Conservation (phyloP, 2,329 filamentous ascomycete species). For the Pseudocercospora cruenta region DNA sequence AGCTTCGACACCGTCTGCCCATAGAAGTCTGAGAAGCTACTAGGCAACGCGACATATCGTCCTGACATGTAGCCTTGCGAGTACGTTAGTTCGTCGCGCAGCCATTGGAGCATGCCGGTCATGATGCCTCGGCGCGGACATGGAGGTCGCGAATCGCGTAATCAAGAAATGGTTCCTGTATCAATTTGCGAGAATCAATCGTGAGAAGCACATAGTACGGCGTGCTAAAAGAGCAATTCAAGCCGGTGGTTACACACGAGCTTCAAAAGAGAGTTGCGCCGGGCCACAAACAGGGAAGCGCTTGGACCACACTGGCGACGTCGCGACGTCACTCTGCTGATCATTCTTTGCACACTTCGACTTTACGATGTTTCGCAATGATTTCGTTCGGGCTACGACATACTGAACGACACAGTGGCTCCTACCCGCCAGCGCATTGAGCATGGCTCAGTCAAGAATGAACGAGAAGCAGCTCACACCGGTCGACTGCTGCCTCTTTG, state of each 20-base stretch:
- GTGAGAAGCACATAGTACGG: not conserved
- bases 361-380: not conserved
- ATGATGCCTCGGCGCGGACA: constrained; percentile 5
- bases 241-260: not conserved
- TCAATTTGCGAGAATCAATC: not conserved
- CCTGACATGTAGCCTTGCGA: constrained; percentile 39
- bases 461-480: not conserved
- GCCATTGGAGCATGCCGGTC: constrained; percentile 22
- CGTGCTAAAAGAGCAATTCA: not conserved
- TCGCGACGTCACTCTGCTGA: not conserved
- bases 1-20: constrained; percentile 32
- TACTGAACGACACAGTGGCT: not conserved
- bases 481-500: not conserved
- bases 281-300: not conserved
- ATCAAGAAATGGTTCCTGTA: too few species aligned
- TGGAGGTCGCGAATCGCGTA: not conserved
- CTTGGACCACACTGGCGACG: not conserved
- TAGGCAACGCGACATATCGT: constrained; percentile 31
- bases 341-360: too few species aligned
- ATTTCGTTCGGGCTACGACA: not conserved
- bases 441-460: not conserved
- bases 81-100: constrained; percentile 35
- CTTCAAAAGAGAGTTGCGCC: not conserved
- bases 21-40: constrained; percentile 29
- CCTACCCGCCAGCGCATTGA: not conserved